Percentiles rank a stretch among this genome's conserved stretches.
phyloP scores from a whole-genome alignment of 169 alveolate species.

The Theileria sp. region DNA sequence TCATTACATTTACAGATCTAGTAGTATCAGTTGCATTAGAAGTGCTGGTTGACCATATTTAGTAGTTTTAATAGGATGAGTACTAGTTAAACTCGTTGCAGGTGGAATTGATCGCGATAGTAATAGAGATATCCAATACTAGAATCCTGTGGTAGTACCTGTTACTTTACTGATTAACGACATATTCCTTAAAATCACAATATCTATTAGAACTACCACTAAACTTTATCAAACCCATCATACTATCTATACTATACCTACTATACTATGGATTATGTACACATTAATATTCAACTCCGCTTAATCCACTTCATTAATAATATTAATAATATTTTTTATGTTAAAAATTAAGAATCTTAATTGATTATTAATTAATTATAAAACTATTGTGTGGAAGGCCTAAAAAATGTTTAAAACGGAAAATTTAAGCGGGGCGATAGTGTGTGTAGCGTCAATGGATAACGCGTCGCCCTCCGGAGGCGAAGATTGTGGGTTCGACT shows the following conservation, averaged over 20 bases:
- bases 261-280: neutral
- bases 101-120: too few species aligned
- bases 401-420: neutral
- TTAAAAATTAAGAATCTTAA: neutral
- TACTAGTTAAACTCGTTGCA: too few species aligned
- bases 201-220: neutral
- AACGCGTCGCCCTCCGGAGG: constrained; percentile 96
- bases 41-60: too few species aligned
- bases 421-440: constrained; percentile 49
- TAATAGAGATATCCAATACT: too few species aligned
- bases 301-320: neutral
- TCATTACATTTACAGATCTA: too few species aligned
- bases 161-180: too few species aligned
- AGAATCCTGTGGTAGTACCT: too few species aligned
- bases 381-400: neutral
- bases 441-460: constrained; percentile 92
- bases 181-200: neutral
- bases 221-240: neutral
- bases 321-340: too few species aligned
- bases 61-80: too few species aligned
- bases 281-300: neutral
- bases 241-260: neutral
- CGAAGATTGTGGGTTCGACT: constrained; percentile 94
- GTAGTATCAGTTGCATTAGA: too few species aligned
- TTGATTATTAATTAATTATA: too few species aligned